Conservation (phyloP, 2,329 filamentous ascomycete genomes). For the Colletotrichum euphorbiae region DNA sequence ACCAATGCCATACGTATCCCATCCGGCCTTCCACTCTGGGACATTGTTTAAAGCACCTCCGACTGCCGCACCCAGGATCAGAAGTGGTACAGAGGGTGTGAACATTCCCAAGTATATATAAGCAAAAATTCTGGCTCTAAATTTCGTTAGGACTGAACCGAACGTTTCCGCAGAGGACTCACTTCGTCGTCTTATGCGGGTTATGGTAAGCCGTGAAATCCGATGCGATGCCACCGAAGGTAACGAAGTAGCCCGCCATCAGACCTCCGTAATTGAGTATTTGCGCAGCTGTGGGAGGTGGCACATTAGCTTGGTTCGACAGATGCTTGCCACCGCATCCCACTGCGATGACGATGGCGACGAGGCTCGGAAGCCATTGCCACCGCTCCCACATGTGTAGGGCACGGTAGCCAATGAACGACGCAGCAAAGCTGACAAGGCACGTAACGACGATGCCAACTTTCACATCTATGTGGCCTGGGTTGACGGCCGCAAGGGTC, state of each 20-base stretch:
- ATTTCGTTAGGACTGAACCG: slow-evolving; percentile 1
- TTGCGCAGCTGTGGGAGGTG: slow-evolving; percentile 51
- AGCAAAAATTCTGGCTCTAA: slow-evolving; percentile 54
- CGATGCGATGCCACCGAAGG: slow-evolving; percentile 66
- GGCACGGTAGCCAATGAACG: slow-evolving; percentile 65
- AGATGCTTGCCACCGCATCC: slow-evolving; percentile 65
- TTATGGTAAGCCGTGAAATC: slow-evolving; percentile 69
- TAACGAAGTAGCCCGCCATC: slow-evolving; percentile 65
- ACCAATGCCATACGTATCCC: slow-evolving; percentile 47
- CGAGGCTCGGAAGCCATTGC: slow-evolving; percentile 67
- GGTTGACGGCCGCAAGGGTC: slow-evolving; percentile 60
- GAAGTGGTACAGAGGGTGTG: slow-evolving; percentile 45
- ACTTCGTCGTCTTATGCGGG: slow-evolving; percentile 54
- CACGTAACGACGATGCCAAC: slow-evolving; percentile 69
- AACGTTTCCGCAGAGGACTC: slow-evolving; percentile 38
- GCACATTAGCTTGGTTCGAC: slow-evolving; percentile 55
- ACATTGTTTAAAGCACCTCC: slow-evolving; percentile 48
- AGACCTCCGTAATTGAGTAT: slow-evolving; percentile 59
- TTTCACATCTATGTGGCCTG: slow-evolving; percentile 58
- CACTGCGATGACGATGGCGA: slow-evolving; percentile 63
- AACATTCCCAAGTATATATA: slow-evolving; percentile 66
- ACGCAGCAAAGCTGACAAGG: slow-evolving; percentile 63
- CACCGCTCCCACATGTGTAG: slow-evolving; percentile 67
- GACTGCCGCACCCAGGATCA: slow-evolving; percentile 55
- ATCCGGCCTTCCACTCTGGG: slow-evolving; percentile 46